Evolutionary conservation across 2,329 filamentous ascomycete genomes (phyloP).

Genomic region (Epichloe gansuensis): DNA sequence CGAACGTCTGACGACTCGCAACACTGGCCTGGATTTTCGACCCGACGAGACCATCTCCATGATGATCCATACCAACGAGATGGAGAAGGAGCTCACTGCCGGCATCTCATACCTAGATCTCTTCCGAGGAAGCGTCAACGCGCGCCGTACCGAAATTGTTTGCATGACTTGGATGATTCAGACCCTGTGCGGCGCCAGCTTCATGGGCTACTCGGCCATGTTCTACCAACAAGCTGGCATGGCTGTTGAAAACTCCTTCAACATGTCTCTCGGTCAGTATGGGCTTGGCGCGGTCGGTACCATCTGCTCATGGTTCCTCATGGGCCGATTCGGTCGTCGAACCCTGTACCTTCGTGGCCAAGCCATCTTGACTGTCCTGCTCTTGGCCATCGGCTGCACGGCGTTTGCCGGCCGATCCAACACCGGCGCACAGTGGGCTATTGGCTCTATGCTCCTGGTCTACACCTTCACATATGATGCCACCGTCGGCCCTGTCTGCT

Average conservation of each 20-base stretch:
- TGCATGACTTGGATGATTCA: conserved; percentile 32
- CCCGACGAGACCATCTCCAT: conserved; percentile 34
- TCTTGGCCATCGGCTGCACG: conserved; percentile 37
- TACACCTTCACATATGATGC: conserved; percentile 32
- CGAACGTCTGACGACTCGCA: conserved; percentile 28
- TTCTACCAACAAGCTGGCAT: conserved; percentile 34
- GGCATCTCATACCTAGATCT: conserved; percentile 34
- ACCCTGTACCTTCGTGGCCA: conserved; percentile 33
- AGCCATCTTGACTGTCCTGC: conserved; percentile 33
- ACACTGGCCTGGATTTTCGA: conserved; percentile 21
- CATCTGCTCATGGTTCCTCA: conserved; percentile 32
- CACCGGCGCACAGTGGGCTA: conserved; percentile 33
- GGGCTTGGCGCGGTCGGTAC: conserved; percentile 34
- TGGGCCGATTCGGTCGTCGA: conserved; percentile 31
- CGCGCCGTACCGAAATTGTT: conserved; percentile 33
- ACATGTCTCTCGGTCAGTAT: conserved; percentile 29
- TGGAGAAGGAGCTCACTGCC: conserved; percentile 27
- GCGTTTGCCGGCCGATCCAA: conserved; percentile 38
- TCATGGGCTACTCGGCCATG: conserved; percentile 48
- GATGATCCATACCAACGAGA: conserved; percentile 39
- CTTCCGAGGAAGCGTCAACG: conserved; percentile 31
- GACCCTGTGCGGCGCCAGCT: conserved; percentile 25
- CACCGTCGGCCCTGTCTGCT: conserved; percentile 50
- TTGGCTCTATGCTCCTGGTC: conserved; percentile 31
- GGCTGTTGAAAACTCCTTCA: conserved; percentile 24